A percentile compares a stretch with the other conserved stretches of the same genome.
These are phyloP conservation scores for Astrephomene gubernaculifera DNA, from an alignment of 139 green algal species.

Conservation along the genomic window DNA sequence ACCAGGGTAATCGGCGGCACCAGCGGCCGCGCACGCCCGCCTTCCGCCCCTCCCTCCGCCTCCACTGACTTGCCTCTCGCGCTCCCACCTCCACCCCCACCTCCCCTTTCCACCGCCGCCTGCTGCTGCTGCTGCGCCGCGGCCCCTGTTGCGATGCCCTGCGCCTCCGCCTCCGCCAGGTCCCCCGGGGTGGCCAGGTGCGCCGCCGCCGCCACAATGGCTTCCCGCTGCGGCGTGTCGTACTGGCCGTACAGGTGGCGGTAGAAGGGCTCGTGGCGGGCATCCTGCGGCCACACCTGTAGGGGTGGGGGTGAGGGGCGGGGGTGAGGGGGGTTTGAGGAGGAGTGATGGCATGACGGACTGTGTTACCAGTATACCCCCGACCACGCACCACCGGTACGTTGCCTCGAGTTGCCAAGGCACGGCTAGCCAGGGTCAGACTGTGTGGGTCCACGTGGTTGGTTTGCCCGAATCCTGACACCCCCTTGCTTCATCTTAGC, in stretches of 20 bases:
- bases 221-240: constrained; percentile 75
- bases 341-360: no score
- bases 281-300: constrained; percentile 54
- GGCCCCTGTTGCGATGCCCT: neutral
- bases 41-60: neutral
- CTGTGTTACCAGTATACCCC: no score
- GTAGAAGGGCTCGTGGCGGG: constrained; percentile 39
- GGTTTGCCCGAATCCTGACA: no score
- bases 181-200: constrained; percentile 45
- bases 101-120: no score
- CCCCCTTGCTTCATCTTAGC: no score
- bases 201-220: constrained; percentile 68
- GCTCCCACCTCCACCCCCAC: neutral
- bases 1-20: constrained; percentile 23
- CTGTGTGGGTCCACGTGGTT: no score
- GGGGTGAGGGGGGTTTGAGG: no score
- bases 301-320: neutral
- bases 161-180: constrained; percentile 13
- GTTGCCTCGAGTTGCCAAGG: no score
- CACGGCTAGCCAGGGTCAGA: no score
- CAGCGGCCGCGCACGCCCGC: neutral
- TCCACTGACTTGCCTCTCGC: no score
- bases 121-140: no score
- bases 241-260: constrained; percentile 67
- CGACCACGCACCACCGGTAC: no score